A percentile compares a stretch with the other conserved stretches of the same genome.
Conservation (phyloP, 768 basidiomycete species). For the Multifurca ochricompacta region DNA sequence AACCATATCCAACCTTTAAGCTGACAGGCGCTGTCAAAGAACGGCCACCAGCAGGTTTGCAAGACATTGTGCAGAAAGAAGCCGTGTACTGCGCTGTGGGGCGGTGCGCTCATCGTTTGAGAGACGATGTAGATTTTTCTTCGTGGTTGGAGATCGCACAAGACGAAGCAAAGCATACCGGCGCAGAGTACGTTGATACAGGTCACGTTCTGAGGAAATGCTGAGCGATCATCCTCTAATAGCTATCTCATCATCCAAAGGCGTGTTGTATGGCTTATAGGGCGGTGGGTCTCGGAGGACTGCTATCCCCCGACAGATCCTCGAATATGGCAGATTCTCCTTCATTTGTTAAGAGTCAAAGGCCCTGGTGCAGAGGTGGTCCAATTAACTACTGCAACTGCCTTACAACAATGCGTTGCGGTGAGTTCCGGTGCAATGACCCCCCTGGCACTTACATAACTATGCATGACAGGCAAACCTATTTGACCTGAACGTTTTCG, state of each 20-base stretch:
- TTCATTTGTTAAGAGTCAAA: slow-evolving; percentile 65
- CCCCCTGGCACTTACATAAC: neutral
- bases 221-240: slow-evolving; percentile 1
- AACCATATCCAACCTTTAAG: neutral
- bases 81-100: slow-evolving; percentile 85
- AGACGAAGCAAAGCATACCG: slow-evolving; percentile 50
- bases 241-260: slow-evolving; percentile 91
- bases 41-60: slow-evolving; percentile 45
- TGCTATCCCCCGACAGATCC: slow-evolving; percentile 52
- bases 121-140: slow-evolving; percentile 57
- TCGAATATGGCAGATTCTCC: slow-evolving; percentile 71
- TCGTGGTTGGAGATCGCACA: slow-evolving; percentile 56
- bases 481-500: slow-evolving; percentile 56
- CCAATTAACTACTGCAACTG: slow-evolving; percentile 73
- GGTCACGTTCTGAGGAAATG: neutral
- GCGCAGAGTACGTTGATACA: slow-evolving; percentile 43
- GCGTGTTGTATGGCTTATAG: slow-evolving; percentile 92
- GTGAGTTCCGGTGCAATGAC: slow-evolving; percentile 41
- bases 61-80: slow-evolving; percentile 68
- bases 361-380: slow-evolving; percentile 79
- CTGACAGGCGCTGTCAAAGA: slow-evolving; percentile 23
- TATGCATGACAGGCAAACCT: slow-evolving; percentile 42
- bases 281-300: slow-evolving; percentile 76
- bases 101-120: slow-evolving; percentile 62
- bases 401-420: slow-evolving; percentile 77